Evolutionary conservation across 768 basidiomycete genomes (phyloP).

Genomic region (Cantharellus anzutake): DNA sequence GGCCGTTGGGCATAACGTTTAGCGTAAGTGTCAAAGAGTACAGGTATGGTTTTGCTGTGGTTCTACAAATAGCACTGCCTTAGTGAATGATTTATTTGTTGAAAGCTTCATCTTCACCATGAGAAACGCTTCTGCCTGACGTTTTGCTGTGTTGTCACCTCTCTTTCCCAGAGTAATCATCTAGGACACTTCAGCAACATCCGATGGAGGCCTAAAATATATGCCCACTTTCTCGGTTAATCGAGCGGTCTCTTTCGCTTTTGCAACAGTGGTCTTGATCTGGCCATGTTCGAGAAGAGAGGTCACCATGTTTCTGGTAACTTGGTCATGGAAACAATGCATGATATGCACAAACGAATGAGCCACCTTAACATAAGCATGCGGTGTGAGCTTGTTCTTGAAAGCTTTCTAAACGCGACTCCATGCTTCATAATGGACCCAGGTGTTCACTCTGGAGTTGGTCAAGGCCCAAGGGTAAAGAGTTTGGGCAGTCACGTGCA

Average conservation of each 20-base stretch:
- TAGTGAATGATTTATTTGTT: not conserved
- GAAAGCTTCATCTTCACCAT: conserved; percentile 21
- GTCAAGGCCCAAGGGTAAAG: not conserved
- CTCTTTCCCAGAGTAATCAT: conserved; percentile 88
- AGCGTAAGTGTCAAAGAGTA: conserved; percentile 65
- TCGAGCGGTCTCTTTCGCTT: conserved; percentile 80
- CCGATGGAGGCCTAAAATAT: not conserved
- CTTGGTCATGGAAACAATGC: not conserved
- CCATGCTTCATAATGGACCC: conserved; percentile 69
- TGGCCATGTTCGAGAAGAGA: conserved; percentile 89
- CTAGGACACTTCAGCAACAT: conserved; percentile 19
- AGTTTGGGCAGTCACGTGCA: not conserved
- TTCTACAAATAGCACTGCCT: conserved; percentile 10
- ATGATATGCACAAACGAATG: not conserved
- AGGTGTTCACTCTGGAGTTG: not conserved
- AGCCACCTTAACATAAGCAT: conserved; percentile 79
- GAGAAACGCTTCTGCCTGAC: conserved; percentile 60
- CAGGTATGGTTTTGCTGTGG: conserved; percentile 49
- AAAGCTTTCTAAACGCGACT: conserved; percentile 78
- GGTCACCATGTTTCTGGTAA: conserved; percentile 70
- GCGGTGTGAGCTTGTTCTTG: conserved; percentile 78
- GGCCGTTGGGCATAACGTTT: conserved; percentile 61
- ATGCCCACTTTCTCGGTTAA: conserved; percentile 70
- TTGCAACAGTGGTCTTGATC: conserved; percentile 88
- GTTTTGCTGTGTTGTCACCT: conserved; percentile 47